Evolutionary conservation across 371 early-diverging fungal species (phyloP).

Genomic region (Mucor racemosus): DNA sequence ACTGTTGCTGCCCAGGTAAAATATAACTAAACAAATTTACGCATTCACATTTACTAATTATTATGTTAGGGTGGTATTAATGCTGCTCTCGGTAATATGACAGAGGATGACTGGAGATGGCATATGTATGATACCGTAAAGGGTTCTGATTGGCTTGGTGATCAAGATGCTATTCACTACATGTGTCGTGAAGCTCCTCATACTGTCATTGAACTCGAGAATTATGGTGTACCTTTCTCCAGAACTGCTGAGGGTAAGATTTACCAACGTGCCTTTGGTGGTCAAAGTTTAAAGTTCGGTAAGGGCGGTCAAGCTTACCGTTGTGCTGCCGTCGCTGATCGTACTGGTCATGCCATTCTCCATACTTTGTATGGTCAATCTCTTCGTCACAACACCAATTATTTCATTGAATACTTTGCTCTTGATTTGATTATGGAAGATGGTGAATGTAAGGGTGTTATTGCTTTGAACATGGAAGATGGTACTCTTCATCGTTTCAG

Average conservation of each 20-base stretch:
- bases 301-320: constrained; percentile 98
- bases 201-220: constrained; percentile 96
- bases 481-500: constrained; percentile 97
- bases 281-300: constrained; percentile 93
- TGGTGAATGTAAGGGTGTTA: constrained; percentile 95
- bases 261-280: constrained; percentile 98
- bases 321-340: constrained; percentile 97
- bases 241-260: constrained; percentile 96
- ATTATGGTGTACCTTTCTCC: constrained; percentile 98
- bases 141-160: constrained; percentile 96
- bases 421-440: constrained; percentile 98
- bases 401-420: constrained; percentile 98
- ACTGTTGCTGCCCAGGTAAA: constrained; percentile 96
- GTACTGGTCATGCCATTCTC: constrained; percentile 97
- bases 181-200: constrained; percentile 98
- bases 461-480: constrained; percentile 97
- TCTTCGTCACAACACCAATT: constrained; percentile 93
- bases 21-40: neutral
- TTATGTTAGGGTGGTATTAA: constrained; percentile 91
- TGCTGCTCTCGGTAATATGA: constrained; percentile 98
- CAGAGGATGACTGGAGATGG: constrained; percentile 99
- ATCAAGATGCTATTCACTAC: constrained; percentile 99
- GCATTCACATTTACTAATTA: neutral
- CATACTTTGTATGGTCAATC: constrained; percentile 98
- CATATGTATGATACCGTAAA: constrained; percentile 99